Base-by-base conservation (phyloP, 192 early-diverging fungal species). In the Gryganskiella cystojenkinii region DNA sequence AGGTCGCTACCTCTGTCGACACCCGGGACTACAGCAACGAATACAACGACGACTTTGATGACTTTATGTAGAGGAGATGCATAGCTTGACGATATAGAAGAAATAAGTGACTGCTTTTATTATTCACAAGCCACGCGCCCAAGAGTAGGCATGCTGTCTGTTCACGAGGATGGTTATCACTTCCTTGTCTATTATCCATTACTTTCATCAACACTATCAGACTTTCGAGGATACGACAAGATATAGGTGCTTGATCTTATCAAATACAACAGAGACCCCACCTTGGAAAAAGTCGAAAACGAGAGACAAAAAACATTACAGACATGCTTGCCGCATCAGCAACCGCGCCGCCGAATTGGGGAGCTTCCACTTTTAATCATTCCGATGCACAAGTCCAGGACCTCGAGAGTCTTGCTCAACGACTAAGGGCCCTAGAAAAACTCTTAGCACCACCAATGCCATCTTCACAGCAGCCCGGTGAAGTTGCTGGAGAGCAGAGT, bases 31-130 rank as follows among this genome's bases (percentile, higher is more conserved):
- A 91, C 57, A 81, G 80, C 56, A 78, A 84, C 35, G 74, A 78
- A 49, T 82, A 67, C 54, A 71, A 76, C 61, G 81, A 87, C 42
- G 87, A 88, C 43, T 83, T 74, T 57, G 83, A 85, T 50, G 89
- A 90, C 53, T 90, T 88, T 56, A 89, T 89, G 84, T 89, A 83
- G 58, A 47, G 11, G 10, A 40, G 28, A 30, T 19, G 27, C 9
- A 40, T 13, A 40, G 37, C 37, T 40, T n/a, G n/a, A n/a, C n/a
- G n/a, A n/a, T n/a, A n/a, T n/a, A n/a, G n/a, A 10, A 56, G 4
- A 10, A 14, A 42, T 55, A 27, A 66, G 22, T 7, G 28, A 66
- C 33, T 44, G n/a, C n/a, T 28, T 50, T 14, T 24, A 43, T 13
- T 7, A 20, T 28, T 11, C 43, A 31, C n/a, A 30, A 34, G 15